Evolutionary conservation across 192 early-diverging fungal genomes (phyloP), one percentile per base, ranked within the genome.

Genomic region (Coemansia sp.): DNA sequence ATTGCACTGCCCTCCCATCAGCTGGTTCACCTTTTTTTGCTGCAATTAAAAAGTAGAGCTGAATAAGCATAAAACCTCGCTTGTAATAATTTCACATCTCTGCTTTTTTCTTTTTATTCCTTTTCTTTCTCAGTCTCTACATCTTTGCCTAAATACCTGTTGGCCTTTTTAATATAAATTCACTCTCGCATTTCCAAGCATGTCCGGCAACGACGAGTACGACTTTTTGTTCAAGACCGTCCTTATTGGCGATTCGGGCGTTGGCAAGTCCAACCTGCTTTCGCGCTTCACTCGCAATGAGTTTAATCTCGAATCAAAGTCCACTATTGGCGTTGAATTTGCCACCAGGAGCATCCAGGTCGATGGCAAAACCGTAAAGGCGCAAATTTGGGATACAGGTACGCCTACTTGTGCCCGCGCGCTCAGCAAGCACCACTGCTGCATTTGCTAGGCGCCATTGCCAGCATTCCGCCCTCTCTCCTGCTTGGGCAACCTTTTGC

Each of bases 301-400:
- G 76, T 99, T 99, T 77, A 95, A 93, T 77, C 80, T 95, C 53
- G 93, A 95, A 67, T 97, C 94, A 51, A 97, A 96, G 78, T 94
- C 94, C 26, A 99, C 96, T 45, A 99, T 99, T 74, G 96, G 96
- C 60, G 93, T 99, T 44, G 96, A 99, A 66, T 99, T 97, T 76
- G 93, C 92, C 32, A 97, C 93, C 25, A 81, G 94, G 55, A 89
- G 83, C 77, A 95, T 99, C 57, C 88, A 95, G 65, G 93, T 99
- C 30, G 94, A 99, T 52, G 78, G 83, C 53, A 99, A 99, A 81
- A 94, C 89, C 11, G 94, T 99, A 74, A 99, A 97, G 78, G 93
- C 93, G 37, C 95, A 99, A 72, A 97, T 99, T 74, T 99, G 96
- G 96, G 96, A 99, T 80, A 99, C 96, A 50, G 96, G 92, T 55